These are phyloP conservation scores for Oryza rufipogon DNA, from an alignment of 176 grass and related monocot species.

Conservation along the genomic window DNA sequence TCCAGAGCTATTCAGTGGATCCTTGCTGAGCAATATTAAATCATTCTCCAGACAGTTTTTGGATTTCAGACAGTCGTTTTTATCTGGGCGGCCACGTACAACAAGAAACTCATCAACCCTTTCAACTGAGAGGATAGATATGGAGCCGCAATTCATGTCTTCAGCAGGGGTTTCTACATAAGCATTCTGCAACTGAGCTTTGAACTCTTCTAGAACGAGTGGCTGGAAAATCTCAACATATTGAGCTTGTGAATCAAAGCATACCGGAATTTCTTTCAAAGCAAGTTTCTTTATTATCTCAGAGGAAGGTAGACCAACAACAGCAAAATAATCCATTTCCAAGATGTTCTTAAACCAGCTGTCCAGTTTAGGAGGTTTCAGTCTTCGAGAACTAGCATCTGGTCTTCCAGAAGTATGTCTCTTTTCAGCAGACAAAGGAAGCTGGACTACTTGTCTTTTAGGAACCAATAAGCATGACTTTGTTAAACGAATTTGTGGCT, in stretches of 20 bases:
- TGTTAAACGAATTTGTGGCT: conserved; percentile 43
- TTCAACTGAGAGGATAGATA: conserved; percentile 87
- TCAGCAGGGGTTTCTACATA: conserved; percentile 67
- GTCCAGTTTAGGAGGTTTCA: conserved; percentile 73
- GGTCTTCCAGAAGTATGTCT: conserved; percentile 51
- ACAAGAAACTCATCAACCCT: conserved; percentile 94
- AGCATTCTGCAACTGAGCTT: conserved; percentile 86
- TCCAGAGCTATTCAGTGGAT: conserved; percentile 61
- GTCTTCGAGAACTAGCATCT: conserved; percentile 48
- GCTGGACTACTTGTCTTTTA: conserved; percentile 77
- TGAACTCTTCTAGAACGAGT: conserved; percentile 94
- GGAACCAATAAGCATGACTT: conserved; percentile 60
- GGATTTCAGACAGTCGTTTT: conserved; percentile 53
- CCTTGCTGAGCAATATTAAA: conserved; percentile 86
- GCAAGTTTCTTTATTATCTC: conserved; percentile 46
- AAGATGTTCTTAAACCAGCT: conserved; percentile 88
- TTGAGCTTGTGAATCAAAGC: conserved; percentile 78
- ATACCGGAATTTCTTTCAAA: conserved; percentile 81
- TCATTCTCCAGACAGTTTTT: conserved; percentile 87
- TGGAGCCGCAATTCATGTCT: conserved; percentile 71
- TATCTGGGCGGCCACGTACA: conserved; percentile 77
- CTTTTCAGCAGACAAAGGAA: conserved; percentile 66
- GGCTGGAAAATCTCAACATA: conserved; percentile 96
- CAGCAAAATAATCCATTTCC: conserved; percentile 83
- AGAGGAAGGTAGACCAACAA: conserved; percentile 67